Percentiles rank a stretch among this genome's conserved stretches.
Evolutionary conservation across 2,329 filamentous ascomycete species (phyloP).

Genomic region (Coniochaeta ligniaria): DNA sequence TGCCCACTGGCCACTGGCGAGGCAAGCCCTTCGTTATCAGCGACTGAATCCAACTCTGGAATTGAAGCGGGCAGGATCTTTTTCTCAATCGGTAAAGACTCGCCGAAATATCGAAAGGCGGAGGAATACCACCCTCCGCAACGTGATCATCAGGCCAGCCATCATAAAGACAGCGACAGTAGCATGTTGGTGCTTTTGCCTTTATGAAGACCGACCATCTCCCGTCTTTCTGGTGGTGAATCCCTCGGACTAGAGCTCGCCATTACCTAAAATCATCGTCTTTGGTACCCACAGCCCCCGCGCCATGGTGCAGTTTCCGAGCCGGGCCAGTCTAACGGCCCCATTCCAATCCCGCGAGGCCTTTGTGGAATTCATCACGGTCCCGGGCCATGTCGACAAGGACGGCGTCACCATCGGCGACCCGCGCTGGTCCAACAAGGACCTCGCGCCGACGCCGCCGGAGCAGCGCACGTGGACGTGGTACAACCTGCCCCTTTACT

Average conservation of each 20-base stretch:
- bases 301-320: neutral
- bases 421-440: neutral
- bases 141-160: neutral
- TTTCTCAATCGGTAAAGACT: neutral
- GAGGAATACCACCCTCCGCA: neutral
- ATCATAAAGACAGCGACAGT: neutral
- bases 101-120: neutral
- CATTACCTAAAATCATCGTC: neutral
- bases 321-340: neutral
- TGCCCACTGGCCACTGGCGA: no score
- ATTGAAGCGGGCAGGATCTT: neutral
- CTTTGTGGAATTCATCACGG: neutral
- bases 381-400: neutral
- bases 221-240: neutral
- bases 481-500: constrained; percentile 1
- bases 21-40: neutral
- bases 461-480: neutral
- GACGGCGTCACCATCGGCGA: neutral
- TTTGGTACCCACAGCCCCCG: neutral
- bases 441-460: neutral
- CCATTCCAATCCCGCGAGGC: neutral
- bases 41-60: neutral
- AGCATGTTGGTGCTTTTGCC: neutral
- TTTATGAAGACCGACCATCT: neutral
- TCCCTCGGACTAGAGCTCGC: neutral